Evolutionary conservation across 139 green algal genomes (phyloP), one percentile per base, ranked within the genome.

Genomic region (Gonium pectorale): DNA sequence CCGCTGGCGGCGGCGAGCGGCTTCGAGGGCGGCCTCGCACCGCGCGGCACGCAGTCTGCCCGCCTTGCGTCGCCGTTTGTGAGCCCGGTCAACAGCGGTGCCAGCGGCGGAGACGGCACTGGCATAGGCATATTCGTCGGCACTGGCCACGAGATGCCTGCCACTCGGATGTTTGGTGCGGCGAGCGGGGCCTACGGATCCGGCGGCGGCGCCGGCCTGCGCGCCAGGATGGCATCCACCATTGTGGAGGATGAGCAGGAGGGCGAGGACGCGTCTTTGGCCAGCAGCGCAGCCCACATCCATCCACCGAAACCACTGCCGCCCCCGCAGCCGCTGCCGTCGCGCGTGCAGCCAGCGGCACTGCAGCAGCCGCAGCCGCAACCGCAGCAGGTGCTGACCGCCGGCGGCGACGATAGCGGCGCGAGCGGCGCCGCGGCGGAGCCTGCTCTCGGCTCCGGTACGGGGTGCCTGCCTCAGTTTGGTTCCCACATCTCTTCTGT

Each of bases 231-330:
- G 35, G 21, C 72, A 15, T 70, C 38, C 6, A 41, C 74, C 7
- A 40, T 81, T 0, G 75, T 82, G 35, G 75, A 72, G 75, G 75
- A 82, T 59, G 75, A 44, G 22, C 40, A 6, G 21, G 75, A 59
- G 33, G 56, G 33, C 38, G 74, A 81, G 26, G 72, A 60, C 31
- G 54, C 46, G 70, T 24, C 7, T 11, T 11, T 54, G 46, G 11
- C 46, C 46, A 54, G 46, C 46, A 15, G 46, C 13, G 46, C 11
- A 15, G 11, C 46, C 13, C 13, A 15, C 46, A 54, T 24, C 46
- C 46, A 54, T 11, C 46, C 13, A 54, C 46, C 11, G 46, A 11
- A 54, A 15, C 13, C 46, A 54, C 46, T 15, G 46, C 46, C 46
- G 46, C 46, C 46, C 13, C 46, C 46, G 46, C 46, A n/a, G n/a